phyloP scores from a whole-genome alignment of 202 grass and related monocot species.

The Elaeis oleifera region DNA sequence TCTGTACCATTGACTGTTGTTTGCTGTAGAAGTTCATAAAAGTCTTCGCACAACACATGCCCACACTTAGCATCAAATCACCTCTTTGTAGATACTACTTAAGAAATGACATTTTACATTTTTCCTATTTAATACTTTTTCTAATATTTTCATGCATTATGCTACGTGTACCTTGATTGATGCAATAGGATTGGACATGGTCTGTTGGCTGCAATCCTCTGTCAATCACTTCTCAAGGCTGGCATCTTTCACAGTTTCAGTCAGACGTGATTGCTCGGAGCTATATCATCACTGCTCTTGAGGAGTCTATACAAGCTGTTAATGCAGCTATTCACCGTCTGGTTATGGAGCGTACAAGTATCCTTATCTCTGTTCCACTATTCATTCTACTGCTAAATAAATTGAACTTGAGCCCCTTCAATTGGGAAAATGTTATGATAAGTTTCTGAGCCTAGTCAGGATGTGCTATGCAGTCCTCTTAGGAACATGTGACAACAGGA shows the following conservation, averaged over 20 bases:
- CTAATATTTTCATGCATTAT: neutral
- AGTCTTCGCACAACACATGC: too few relatives aligned
- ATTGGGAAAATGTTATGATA: too few relatives aligned
- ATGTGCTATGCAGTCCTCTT: too few relatives aligned
- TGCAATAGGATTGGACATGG: conserved; percentile 79
- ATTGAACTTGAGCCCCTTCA: too few relatives aligned
- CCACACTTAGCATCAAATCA: too few relatives aligned
- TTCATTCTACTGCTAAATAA: too few relatives aligned
- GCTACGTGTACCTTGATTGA: conserved; percentile 6
- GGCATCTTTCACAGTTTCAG: conserved; percentile 73
- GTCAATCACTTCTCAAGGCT: conserved; percentile 73
- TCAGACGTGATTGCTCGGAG: conserved; percentile 72
- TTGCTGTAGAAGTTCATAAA: too few relatives aligned
- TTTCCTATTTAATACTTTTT: neutral
- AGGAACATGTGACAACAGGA: too few relatives aligned
- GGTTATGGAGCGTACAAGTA: conserved; percentile 61
- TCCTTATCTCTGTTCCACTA: conserved; percentile 29
- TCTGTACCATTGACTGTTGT: too few relatives aligned
- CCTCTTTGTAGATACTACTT: too few relatives aligned
- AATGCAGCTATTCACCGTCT: conserved; percentile 72
- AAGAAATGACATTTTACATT: too few relatives aligned
- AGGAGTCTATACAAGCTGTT: conserved; percentile 75
- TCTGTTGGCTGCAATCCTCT: conserved; percentile 87
- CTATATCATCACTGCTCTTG: conserved; percentile 80
- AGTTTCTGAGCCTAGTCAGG: too few relatives aligned